Conservation (phyloP, 306 rosid species). For the Pachyrhizus erosus region DNA sequence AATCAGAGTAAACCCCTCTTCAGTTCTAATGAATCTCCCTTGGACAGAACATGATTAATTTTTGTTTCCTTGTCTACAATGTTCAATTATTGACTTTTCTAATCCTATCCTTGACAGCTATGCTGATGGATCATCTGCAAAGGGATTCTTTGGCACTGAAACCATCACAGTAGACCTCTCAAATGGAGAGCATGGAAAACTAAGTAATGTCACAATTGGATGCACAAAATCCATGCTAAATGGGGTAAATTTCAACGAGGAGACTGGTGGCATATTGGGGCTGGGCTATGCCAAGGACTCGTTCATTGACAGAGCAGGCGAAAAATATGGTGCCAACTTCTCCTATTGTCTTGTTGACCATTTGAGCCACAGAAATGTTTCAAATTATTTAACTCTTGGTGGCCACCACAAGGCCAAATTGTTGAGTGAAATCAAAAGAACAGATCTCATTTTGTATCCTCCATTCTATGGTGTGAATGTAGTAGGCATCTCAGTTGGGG, state of each 20-base stretch:
- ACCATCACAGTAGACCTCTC: conserved; percentile 55
- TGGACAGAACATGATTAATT: background rate
- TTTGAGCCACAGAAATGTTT: conserved; percentile 52
- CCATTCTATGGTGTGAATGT: conserved; percentile 61
- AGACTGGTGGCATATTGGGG: conserved; percentile 73
- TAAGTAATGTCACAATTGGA: conserved; percentile 59
- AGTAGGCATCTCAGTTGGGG: conserved; percentile 57
- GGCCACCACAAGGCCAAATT: conserved; percentile 43
- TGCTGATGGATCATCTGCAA: conserved; percentile 58
- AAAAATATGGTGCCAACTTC: conserved; percentile 58
- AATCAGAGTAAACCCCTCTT: conserved; percentile 10
- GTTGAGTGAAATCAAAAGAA: conserved; percentile 23
- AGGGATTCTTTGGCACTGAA: conserved; percentile 75
- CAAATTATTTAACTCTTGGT: conserved; percentile 68
- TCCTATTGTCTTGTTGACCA: conserved; percentile 89
- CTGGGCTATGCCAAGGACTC: conserved; percentile 56
- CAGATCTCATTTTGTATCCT: conserved; percentile 49
- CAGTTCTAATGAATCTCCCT: background rate
- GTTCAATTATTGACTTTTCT: conserved; percentile 27
- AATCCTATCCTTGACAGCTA: conserved; percentile 56
- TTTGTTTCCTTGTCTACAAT: background rate
- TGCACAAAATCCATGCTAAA: conserved; percentile 56
- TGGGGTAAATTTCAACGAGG: conserved; percentile 37
- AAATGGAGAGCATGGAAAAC: conserved; percentile 50
- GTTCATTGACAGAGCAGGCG: conserved; percentile 53